These are phyloP conservation scores for Russula foetens DNA, from an alignment of 768 basidiomycete species.

Conservation along the genomic window DNA sequence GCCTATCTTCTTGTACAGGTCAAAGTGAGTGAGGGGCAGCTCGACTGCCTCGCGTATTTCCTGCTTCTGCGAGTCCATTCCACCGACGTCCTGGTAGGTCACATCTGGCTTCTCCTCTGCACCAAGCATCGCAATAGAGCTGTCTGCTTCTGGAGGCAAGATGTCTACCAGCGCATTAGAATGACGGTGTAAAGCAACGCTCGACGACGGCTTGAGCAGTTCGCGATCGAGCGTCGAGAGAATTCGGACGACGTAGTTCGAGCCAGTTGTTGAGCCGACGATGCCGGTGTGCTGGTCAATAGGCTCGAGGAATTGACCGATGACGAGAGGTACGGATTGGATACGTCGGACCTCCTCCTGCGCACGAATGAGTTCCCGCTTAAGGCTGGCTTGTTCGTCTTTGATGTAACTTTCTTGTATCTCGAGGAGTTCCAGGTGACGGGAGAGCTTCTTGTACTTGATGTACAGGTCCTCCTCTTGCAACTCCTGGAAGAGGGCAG, in stretches of 20 bases:
- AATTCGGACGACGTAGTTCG: conserved; percentile 97
- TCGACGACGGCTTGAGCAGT: conserved; percentile 92
- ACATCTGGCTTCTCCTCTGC: conserved; percentile 95
- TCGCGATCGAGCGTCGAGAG: conserved; percentile 95
- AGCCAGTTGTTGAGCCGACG: conserved; percentile 95
- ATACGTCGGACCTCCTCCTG: conserved; percentile 99
- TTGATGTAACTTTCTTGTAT: conserved; percentile 97
- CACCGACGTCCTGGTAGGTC: conserved; percentile 88
- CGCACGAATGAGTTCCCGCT: conserved; percentile 95
- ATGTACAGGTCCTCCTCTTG: conserved; percentile 90
- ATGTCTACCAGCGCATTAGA: conserved; percentile 98
- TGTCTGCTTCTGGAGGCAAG: conserved; percentile 96
- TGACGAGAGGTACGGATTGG: conserved; percentile 96
- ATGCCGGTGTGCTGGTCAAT: conserved; percentile 97
- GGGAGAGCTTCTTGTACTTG: conserved; percentile 94
- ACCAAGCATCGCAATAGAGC: conserved; percentile 90
- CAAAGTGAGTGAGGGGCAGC: conserved; percentile 92
- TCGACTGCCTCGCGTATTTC: conserved; percentile 99
- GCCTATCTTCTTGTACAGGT: conserved; percentile 98
- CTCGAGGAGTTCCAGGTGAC: conserved; percentile 91
- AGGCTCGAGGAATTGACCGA: conserved; percentile 98
- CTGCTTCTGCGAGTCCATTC: conserved; percentile 97
- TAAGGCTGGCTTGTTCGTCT: conserved; percentile 96
- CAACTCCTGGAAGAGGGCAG: conserved; percentile 75
- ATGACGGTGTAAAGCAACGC: conserved; percentile 97